Percentiles rank a stretch among this genome's conserved stretches.
These are phyloP conservation scores for Sclerotinia subarctica DNA, from an alignment of 2,329 filamentous ascomycete genomes.

Conservation along the genomic window DNA sequence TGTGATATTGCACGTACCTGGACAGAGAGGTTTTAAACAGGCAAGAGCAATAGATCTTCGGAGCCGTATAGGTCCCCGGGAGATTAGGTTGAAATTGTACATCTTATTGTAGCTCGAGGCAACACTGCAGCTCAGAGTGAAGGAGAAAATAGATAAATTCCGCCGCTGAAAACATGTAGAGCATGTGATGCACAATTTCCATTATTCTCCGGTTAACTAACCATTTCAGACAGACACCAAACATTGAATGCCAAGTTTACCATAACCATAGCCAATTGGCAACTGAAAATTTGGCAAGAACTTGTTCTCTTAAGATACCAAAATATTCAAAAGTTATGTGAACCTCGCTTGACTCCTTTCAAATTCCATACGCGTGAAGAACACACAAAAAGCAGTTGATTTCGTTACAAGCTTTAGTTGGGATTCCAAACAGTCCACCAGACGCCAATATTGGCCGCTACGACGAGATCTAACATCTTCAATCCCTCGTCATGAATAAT, in stretches of 20 bases:
- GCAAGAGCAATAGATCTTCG: background rate
- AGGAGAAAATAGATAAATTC: background rate
- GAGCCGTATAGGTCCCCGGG: background rate
- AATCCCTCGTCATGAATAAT: slow-evolving; percentile 85
- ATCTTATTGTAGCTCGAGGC: background rate
- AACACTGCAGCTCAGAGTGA: background rate
- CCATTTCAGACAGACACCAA: background rate
- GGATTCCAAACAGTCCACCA: slow-evolving; percentile 87
- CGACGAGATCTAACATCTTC: slow-evolving; percentile 91
- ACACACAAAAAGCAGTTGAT: background rate
- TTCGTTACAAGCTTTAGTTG: background rate
- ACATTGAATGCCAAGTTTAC: background rate
- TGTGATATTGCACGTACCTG: background rate
- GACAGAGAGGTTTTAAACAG: background rate
- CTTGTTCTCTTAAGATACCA: background rate
- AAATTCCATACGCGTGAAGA: background rate
- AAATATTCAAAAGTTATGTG: background rate
- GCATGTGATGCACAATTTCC: background rate
- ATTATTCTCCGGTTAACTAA: background rate
- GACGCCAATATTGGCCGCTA: slow-evolving; percentile 85
- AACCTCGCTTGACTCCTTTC: background rate
- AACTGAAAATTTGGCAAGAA: background rate
- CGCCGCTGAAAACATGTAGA: slow-evolving; percentile 6
- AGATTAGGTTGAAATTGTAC: background rate
- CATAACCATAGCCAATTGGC: background rate